Conservation (phyloP, 139 green algal genomes). For the Tetradesmus lagerheimii region DNA sequence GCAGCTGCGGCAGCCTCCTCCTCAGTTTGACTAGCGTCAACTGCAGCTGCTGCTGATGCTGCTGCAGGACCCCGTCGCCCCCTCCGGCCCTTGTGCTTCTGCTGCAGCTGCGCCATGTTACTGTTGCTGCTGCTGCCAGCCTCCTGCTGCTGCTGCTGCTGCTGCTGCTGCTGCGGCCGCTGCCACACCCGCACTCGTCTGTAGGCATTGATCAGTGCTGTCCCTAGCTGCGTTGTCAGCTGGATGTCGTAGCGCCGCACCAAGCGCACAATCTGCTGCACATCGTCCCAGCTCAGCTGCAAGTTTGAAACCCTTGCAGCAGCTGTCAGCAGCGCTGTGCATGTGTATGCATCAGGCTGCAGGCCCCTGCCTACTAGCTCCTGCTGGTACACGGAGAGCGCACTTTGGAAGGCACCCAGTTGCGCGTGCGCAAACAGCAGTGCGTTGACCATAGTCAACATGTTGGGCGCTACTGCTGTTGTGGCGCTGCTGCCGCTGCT, state of each 20-base stretch:
- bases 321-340: conserved; percentile 57
- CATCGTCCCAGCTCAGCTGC: conserved; percentile 33
- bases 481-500: background rate
- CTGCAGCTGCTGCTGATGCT: background rate
- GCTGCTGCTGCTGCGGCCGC: background rate
- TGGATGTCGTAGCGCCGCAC: conserved; percentile 41
- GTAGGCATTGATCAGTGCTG: conserved; percentile 63
- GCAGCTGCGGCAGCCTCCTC: background rate
- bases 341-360: conserved; percentile 60
- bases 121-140: background rate
- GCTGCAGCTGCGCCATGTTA: conserved; percentile 3
- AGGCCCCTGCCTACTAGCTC: conserved; percentile 44
- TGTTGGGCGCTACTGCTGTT: conserved; percentile 8
- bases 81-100: background rate
- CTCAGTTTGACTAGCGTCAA: background rate
- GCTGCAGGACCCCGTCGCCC: background rate
- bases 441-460: conserved; percentile 51
- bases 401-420: conserved; percentile 12
- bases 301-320: background rate
- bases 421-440: conserved; percentile 47
- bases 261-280: conserved; percentile 49
- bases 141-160: background rate
- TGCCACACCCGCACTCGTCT: conserved; percentile 39
- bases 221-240: conserved; percentile 55
- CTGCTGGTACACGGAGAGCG: conserved; percentile 4